Evolutionary conservation across 148 eudicot genomes (phyloP).

Genomic region (Selenicereus undatus): DNA sequence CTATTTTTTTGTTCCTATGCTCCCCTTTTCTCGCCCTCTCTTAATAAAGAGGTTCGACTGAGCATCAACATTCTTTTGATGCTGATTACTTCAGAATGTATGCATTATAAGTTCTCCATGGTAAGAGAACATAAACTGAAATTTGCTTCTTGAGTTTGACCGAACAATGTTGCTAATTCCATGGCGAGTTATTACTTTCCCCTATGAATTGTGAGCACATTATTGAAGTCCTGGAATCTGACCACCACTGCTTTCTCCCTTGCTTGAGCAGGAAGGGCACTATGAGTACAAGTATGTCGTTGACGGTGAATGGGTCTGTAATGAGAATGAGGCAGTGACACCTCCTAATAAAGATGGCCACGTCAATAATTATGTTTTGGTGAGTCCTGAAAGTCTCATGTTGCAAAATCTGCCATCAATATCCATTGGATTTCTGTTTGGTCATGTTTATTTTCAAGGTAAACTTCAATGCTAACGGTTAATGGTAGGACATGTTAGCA

Average conservation of each 20-base stretch:
- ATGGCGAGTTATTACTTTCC: neutral
- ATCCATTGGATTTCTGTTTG: neutral
- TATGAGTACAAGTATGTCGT: slow-evolving; percentile 89
- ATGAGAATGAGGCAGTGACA: slow-evolving; percentile 59
- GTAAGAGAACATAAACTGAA: neutral
- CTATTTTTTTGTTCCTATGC: neutral
- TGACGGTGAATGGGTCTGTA: slow-evolving; percentile 83
- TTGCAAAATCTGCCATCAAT: neutral
- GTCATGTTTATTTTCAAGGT: neutral
- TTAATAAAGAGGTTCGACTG: neutral
- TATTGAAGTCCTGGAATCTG: neutral
- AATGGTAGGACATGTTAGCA: neutral
- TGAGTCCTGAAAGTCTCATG: slow-evolving; percentile 22
- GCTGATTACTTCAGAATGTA: neutral
- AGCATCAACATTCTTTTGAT: neutral
- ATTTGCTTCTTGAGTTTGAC: neutral
- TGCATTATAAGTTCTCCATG: neutral
- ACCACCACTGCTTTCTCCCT: neutral
- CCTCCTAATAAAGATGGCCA: slow-evolving; percentile 65
- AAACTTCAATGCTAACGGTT: neutral
- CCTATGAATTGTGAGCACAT: neutral
- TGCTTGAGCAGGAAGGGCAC: slow-evolving; percentile 59
- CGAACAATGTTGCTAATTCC: neutral
- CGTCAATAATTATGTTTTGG: slow-evolving; percentile 75
- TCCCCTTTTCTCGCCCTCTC: neutral